Conservation (phyloP, 2,329 filamentous ascomycete species). For the Alternaria arbusti region DNA sequence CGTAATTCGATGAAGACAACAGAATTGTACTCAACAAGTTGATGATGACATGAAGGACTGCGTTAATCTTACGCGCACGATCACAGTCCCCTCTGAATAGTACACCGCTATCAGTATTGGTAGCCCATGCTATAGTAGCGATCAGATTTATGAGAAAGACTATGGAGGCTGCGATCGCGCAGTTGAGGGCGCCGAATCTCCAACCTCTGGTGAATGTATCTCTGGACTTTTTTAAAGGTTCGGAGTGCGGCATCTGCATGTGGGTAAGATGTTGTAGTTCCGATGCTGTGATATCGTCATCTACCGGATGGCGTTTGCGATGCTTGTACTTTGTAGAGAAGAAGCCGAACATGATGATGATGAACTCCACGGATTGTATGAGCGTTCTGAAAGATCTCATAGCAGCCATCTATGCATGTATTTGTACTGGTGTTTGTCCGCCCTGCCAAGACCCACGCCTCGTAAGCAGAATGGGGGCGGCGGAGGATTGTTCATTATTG, state of each 20-base stretch:
- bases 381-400: not conserved
- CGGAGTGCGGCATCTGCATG: not conserved
- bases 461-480: not conserved
- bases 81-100: conserved; percentile 29
- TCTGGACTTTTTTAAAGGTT: not conserved
- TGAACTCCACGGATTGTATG: not conserved
- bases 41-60: conserved; percentile 51
- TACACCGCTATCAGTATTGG: not conserved
- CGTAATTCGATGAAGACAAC: conserved; percentile 19
- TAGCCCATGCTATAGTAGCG: not conserved
- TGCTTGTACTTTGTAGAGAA: not conserved
- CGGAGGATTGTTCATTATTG: not conserved
- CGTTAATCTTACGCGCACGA: conserved; percentile 2
- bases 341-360: not conserved
- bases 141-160: not conserved
- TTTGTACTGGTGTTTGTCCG: not conserved
- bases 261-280: not conserved
- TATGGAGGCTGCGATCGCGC: not conserved
- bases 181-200: not conserved
- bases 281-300: not conserved
- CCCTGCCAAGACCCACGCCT: not conserved
- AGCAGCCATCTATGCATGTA: not conserved
- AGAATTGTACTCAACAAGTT: conserved; percentile 50
- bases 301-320: not conserved
- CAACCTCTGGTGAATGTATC: not conserved